These are phyloP conservation scores for Caryopteris hybrid DNA, from an alignment of 305 asterid species.

Conservation along the genomic window DNA sequence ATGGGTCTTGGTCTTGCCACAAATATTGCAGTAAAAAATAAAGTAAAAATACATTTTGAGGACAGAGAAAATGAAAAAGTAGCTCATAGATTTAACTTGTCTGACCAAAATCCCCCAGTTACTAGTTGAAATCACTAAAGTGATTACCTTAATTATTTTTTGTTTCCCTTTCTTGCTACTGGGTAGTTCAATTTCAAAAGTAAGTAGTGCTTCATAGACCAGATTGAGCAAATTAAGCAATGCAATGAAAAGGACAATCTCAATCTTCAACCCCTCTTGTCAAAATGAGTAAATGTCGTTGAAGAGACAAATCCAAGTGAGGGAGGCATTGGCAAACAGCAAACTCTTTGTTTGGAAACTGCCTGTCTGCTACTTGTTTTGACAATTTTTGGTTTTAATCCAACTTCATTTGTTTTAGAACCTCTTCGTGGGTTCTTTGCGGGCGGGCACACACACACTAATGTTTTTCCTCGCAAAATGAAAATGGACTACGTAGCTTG, in stretches of 20 bases:
- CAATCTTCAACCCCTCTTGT: not conserved
- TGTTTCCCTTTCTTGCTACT: too few relatives aligned
- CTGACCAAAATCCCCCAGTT: not conserved
- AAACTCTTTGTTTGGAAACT: constrained; percentile 27
- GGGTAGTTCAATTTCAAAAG: not conserved
- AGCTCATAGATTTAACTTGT: not conserved
- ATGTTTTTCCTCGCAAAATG: too few relatives aligned
- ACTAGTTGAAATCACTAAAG: too few relatives aligned
- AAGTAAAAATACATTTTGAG: not conserved
- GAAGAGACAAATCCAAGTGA: constrained; percentile 46
- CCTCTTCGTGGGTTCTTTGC: not conserved
- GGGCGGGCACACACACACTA: too few relatives aligned
- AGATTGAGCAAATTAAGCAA: not conserved
- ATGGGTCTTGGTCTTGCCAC: not conserved
- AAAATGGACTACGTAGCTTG: too few relatives aligned
- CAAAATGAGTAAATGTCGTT: constrained; percentile 17
- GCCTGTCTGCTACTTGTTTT: constrained; percentile 25
- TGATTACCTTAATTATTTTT: too few relatives aligned
- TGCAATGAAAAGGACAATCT: not conserved
- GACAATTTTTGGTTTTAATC: constrained; percentile 6
- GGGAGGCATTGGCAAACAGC: constrained; percentile 23
- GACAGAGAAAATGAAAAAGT: not conserved
- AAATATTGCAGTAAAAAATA: too few relatives aligned
- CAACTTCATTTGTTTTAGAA: not conserved
- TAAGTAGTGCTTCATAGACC: not conserved